Evolutionary conservation across 768 basidiomycete species (phyloP).

Genomic region (Fistulinella prunicolor): DNA sequence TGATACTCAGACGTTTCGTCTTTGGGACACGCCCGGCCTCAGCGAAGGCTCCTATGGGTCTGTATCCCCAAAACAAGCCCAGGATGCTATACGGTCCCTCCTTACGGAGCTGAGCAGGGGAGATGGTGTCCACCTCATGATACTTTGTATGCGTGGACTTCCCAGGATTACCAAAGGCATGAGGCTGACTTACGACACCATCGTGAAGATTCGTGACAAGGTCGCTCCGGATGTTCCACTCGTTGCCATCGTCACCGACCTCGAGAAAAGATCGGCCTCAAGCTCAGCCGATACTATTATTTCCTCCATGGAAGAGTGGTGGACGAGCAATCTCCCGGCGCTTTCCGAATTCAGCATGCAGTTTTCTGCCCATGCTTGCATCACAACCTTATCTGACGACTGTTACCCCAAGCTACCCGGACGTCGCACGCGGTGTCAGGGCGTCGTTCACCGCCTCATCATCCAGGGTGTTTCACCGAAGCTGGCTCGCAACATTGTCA

Average conservation of each 20-base stretch:
- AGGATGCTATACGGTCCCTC: conserved; percentile 26
- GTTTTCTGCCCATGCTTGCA: conserved; percentile 28
- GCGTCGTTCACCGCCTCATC: conserved; percentile 14
- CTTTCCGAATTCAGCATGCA: conserved; percentile 32
- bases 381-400: conserved; percentile 19
- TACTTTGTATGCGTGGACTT: conserved; percentile 28
- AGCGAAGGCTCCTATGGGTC: conserved; percentile 26
- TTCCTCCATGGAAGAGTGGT: conserved; percentile 38
- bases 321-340: conserved; percentile 29
- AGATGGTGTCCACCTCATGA: conserved; percentile 24
- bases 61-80: conserved; percentile 21
- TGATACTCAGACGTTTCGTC: conserved; percentile 18
- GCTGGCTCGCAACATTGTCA: conserved; percentile 20
- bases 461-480: conserved; percentile 20
- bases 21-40: conserved; percentile 35
- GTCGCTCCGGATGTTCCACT: conserved; percentile 18
- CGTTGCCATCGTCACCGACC: conserved; percentile 30
- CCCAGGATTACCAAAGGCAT: conserved; percentile 25
- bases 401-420: conserved; percentile 22
- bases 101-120: conserved; percentile 20
- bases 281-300: conserved; percentile 9
- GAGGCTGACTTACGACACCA: conserved; percentile 26
- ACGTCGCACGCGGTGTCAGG: conserved; percentile 17
- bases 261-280: conserved; percentile 26
- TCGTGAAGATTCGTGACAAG: conserved; percentile 21